Evolutionary conservation across 179 eudicot genomes (phyloP).

Genomic region (Nepenthes alata): DNA sequence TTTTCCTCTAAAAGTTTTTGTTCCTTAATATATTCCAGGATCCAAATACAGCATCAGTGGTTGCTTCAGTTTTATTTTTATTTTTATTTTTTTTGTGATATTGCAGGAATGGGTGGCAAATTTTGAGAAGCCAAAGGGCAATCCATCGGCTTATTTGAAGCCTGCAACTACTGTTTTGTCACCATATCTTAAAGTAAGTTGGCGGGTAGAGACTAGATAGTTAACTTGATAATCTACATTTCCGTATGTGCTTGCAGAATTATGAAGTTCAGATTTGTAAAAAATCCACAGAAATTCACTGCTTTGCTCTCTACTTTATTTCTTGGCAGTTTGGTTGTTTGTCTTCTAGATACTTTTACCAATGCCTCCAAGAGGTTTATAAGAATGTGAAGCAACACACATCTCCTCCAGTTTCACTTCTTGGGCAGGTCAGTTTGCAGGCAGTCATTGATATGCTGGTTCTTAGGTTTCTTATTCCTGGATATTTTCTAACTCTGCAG

Average conservation of each 20-base stretch:
- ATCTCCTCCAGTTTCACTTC: slow-evolving; percentile 88
- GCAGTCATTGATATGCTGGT: neutral
- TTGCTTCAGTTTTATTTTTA: too few relatives aligned
- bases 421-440: slow-evolving; percentile 59
- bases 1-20: too few relatives aligned
- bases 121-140: slow-evolving; percentile 93
- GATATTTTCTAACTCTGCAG: slow-evolving; percentile 24
- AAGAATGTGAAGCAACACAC: slow-evolving; percentile 47
- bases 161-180: slow-evolving; percentile 89
- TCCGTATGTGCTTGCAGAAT: neutral
- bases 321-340: slow-evolving; percentile 77
- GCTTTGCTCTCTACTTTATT: neutral
- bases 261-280: neutral
- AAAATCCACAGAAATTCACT: neutral
- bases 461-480: neutral
- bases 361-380: slow-evolving; percentile 51
- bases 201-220: neutral
- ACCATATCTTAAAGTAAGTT: slow-evolving; percentile 77
- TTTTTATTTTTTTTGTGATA: too few relatives aligned
- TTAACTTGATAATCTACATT: neutral
- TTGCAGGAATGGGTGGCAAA: slow-evolving; percentile 87
- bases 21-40: too few relatives aligned
- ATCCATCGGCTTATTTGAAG: slow-evolving; percentile 63
- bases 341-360: slow-evolving; percentile 80
- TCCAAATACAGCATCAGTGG: too few relatives aligned